These are phyloP conservation scores for Ilex paraguariensis DNA, from an alignment of 305 asterid species.

Conservation along the genomic window DNA sequence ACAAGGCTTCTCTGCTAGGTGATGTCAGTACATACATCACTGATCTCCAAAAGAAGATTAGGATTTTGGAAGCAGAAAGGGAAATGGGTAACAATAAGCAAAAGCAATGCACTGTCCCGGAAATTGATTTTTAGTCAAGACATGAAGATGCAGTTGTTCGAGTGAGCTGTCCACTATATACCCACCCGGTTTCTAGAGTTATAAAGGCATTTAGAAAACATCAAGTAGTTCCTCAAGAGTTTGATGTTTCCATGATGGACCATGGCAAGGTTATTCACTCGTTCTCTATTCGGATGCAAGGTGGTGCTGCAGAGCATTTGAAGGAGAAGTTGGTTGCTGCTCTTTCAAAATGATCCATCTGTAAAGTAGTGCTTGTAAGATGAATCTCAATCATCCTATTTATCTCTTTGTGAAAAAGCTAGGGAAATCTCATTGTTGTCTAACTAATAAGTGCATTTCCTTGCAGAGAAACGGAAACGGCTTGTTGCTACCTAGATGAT, in stretches of 20 bases:
- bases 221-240: slow-evolving; percentile 43
- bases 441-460: too few relatives aligned
- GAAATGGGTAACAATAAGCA: slow-evolving; percentile 26
- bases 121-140: slow-evolving; percentile 67
- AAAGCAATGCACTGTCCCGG: slow-evolving; percentile 25
- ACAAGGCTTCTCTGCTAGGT: slow-evolving; percentile 90
- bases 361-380: too few relatives aligned
- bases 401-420: too few relatives aligned
- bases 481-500: too few relatives aligned
- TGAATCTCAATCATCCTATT: too few relatives aligned
- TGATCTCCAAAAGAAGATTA: slow-evolving; percentile 75
- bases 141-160: slow-evolving; percentile 56
- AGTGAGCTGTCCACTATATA: slow-evolving; percentile 58
- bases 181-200: slow-evolving; percentile 69
- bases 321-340: slow-evolving; percentile 66
- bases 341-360: too few relatives aligned
- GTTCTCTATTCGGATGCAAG: slow-evolving; percentile 32
- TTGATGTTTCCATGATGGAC: slow-evolving; percentile 47
- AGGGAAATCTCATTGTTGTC: too few relatives aligned
- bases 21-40: slow-evolving; percentile 84
- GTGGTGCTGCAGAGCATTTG: slow-evolving; percentile 48
- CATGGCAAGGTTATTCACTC: slow-evolving; percentile 40
- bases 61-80: slow-evolving; percentile 66
- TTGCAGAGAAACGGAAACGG: too few relatives aligned
- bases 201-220: slow-evolving; percentile 61